Base-by-base conservation (phyloP, 192 early-diverging fungal species). In the Linnemannia hyalina region DNA sequence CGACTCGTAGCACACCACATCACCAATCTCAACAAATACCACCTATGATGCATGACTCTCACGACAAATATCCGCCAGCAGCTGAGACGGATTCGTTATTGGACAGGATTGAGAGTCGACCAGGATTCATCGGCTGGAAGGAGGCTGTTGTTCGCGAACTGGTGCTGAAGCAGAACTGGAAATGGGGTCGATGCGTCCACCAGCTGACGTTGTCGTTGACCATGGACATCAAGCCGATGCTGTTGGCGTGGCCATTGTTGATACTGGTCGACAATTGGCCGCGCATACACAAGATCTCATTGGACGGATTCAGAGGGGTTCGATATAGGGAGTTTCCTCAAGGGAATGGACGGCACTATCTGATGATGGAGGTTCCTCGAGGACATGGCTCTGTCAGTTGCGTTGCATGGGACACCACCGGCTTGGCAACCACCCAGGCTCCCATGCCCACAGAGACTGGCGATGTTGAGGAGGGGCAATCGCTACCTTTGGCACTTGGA, bases 181-280 rank as follows among this genome's bases (percentile, higher is more conserved):
- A 46, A 16, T 46, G 41, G 16, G 82, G 82, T 4, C 68, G 68
- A 36, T 75, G 49, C 46, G 73, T 68, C 20, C 74, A 80, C 26
- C 68, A 80, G 4, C 70, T 75, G 55, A 80, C 73, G 8, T 6
- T 73, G 40, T 55, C 77, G 0, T 35, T 80, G 35, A 18, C 36
- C 4, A 32, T 68, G 54, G 60, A 80, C 32, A 76, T 79, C 41
- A 85, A 80, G 32, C 73, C 74, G 0, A 32, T 35, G 16, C 32
- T 85, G 16, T 41, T 85, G 32, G 65, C 73, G 15, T 85, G 82
- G 82, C 82, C 82, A 1, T 63, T 49, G 35, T 57, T 85, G 54
- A 55, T 85, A 9, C 20, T 83, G 9, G 71, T 79, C 22, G 76
- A 78, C 32, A 73, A 55, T 10, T 78, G 46, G 55, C 76, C 82